Evolutionary conservation across 257 asterid species (phyloP), one percentile per base, ranked within the genome.

Genomic region (Jasminum sambac): DNA sequence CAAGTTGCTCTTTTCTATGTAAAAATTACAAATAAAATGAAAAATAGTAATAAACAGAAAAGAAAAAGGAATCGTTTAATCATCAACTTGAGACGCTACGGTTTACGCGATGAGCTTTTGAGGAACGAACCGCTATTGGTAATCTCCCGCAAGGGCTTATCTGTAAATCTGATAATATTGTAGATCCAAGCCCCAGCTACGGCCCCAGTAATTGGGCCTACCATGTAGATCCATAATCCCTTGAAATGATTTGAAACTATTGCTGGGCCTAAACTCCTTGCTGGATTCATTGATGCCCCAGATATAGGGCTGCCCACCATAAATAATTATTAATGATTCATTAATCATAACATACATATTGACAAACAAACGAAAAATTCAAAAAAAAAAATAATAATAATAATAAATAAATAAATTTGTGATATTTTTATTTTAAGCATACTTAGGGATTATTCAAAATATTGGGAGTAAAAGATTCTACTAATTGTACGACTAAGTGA

Each of bases 231-330:
- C 98, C 98, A 91, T 52, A 91, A 36, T 0, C 94, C 88, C 12
- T 37, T 70, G 77, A 71, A 91, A 0, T 82, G 64, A 70, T 46
- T 77, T 9, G 93, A 87, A 0, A 88, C 98, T 19, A 91, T 80
- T 19, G 98, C 95, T 42, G 98, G 98, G 16, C 98, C 98, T 38
- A 91, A 79, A 82, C 93, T 89, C 77, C 96, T 84, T 68, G 98
- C 95, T 64, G 98, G 98, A 63, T 91, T 91, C 98, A 91, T 91
- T n/a, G 98, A 91, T 23, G 98, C 98, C 55, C 97, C 98, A 0
- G 98, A 87, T 11, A 91, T 83, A 0, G 96, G 88, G 77, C 98
- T 91, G 81, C 75, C 50, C 76, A 34, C 21, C 17, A 65, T 21
- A 48, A 42, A 57, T 34, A 23, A 30, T n/a, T n/a, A n/a, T n/a